A percentile compares a stretch with the other conserved stretches of the same genome.
These are phyloP conservation scores for Catenaria anguillulae DNA, from an alignment of 371 early-diverging fungal genomes.

Conservation along the genomic window DNA sequence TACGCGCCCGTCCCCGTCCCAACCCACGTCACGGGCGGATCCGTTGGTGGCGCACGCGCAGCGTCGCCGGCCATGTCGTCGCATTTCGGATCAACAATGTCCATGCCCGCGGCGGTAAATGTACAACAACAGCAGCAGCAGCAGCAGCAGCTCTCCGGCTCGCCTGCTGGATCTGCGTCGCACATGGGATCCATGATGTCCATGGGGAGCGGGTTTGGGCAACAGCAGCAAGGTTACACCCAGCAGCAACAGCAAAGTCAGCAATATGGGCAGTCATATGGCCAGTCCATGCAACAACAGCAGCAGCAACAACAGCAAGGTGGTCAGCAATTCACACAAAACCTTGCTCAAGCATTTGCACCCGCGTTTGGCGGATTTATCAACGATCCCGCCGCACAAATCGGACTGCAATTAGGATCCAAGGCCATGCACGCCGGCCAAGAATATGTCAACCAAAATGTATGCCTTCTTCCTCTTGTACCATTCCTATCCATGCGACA, in stretches of 20 bases:
- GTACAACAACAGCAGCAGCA: neutral
- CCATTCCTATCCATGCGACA: too few species aligned
- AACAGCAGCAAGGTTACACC: neutral
- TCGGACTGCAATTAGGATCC: constrained; percentile 91
- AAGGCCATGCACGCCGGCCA: constrained; percentile 76
- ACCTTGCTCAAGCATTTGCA: neutral
- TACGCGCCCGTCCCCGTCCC: too few species aligned
- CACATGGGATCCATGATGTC: too few species aligned
- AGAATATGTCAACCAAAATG: constrained; percentile 83
- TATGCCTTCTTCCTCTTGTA: too few species aligned
- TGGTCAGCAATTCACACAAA: too few species aligned
- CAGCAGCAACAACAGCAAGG: neutral
- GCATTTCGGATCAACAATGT: too few species aligned
- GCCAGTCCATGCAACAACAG: neutral
- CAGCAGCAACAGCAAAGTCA: neutral
- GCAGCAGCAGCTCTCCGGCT: neutral
- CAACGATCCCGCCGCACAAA: constrained; percentile 70
- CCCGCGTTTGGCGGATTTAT: constrained; percentile 19
- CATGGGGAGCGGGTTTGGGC: too few species aligned
- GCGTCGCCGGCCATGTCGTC: too few species aligned
- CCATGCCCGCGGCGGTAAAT: too few species aligned
- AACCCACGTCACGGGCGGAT: too few species aligned
- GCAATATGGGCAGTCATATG: too few species aligned
- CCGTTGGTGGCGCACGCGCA: too few species aligned
- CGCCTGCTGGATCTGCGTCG: neutral